These are phyloP conservation scores for Calonectria hongkongensis DNA, from an alignment of 2,329 filamentous ascomycete genomes.

Conservation along the genomic window DNA sequence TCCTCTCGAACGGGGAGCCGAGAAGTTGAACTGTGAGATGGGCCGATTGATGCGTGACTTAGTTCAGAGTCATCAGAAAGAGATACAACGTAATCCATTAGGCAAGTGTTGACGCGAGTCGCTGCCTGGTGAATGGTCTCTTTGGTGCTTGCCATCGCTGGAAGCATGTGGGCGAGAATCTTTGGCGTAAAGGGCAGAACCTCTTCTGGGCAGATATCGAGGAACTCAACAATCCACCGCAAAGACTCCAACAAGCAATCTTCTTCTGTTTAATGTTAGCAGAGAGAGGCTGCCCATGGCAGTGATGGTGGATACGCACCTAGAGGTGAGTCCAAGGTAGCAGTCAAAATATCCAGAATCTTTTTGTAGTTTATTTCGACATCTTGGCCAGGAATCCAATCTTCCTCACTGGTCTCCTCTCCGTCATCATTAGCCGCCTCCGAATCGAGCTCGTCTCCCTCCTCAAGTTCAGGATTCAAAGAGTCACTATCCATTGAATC, in stretches of 20 bases:
- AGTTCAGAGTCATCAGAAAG: slow-evolving; percentile 81
- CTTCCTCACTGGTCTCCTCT: slow-evolving; percentile 83
- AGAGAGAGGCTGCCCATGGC: not conserved
- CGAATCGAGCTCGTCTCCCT: slow-evolving; percentile 76
- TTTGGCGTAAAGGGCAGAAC: slow-evolving; percentile 96
- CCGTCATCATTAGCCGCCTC: slow-evolving; percentile 75
- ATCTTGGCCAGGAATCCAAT: slow-evolving; percentile 98
- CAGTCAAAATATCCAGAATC: slow-evolving; percentile 93
- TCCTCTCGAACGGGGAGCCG: slow-evolving; percentile 67
- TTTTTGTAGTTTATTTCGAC: slow-evolving; percentile 94
- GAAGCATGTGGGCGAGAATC: slow-evolving; percentile 92
- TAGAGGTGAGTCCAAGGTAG: slow-evolving; percentile 88
- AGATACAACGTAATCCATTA: slow-evolving; percentile 96
- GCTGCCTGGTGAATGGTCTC: slow-evolving; percentile 93
- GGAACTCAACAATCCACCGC: slow-evolving; percentile 96
- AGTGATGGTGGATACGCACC: slow-evolving; percentile 69
- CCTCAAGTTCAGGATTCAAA: slow-evolving; percentile 73
- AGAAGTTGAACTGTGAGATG: slow-evolving; percentile 60
- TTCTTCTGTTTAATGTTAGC: slow-evolving; percentile 77
- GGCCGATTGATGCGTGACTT: slow-evolving; percentile 50
- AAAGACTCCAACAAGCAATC: slow-evolving; percentile 93
- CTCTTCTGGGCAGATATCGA: slow-evolving; percentile 97
- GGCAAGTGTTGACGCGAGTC: slow-evolving; percentile 89
- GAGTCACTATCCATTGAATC: slow-evolving; percentile 81
- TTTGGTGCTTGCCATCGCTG: slow-evolving; percentile 93